Percentiles rank a stretch among this genome's conserved stretches.
Conservation (phyloP, 78 protist genomes). For the Guillardia theta region DNA sequence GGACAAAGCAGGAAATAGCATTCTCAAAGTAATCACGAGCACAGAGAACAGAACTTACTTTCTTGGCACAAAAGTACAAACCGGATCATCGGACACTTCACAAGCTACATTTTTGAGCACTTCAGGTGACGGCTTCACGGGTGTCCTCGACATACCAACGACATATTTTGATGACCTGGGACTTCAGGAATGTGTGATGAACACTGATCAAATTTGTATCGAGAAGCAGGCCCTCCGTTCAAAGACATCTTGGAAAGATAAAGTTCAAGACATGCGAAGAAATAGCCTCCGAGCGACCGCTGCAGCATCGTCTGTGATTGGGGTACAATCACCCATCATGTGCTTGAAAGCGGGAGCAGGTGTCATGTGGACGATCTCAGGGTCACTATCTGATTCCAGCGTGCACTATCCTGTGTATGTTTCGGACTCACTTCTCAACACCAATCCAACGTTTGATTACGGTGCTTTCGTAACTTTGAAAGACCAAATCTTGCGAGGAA, state of each 20-base stretch:
- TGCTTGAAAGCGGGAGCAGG: slow-evolving; percentile 51
- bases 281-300: too few species aligned
- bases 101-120: not conserved
- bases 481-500: not conserved
- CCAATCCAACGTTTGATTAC: slow-evolving; percentile 60
- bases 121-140: not conserved
- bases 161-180: not conserved
- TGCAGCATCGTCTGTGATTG: too few species aligned
- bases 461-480: slow-evolving; percentile 51
- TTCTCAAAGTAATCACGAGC: not conserved
- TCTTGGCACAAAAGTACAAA: too few species aligned
- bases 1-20: not conserved
- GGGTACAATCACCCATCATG: slow-evolving; percentile 48
- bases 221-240: too few species aligned
- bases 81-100: too few species aligned
- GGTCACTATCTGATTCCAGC: too few species aligned
- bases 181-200: not conserved
- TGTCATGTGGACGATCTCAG: not conserved
- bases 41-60: not conserved
- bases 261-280: too few species aligned
- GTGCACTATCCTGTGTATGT: slow-evolving; percentile 64
- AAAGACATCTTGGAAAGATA: too few species aligned
- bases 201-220: not conserved
- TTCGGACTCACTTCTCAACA: slow-evolving; percentile 65
- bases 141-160: not conserved